phyloP scores from a whole-genome alignment of 2,329 filamentous ascomycete species.

The Gaeumannomyces tritici region DNA sequence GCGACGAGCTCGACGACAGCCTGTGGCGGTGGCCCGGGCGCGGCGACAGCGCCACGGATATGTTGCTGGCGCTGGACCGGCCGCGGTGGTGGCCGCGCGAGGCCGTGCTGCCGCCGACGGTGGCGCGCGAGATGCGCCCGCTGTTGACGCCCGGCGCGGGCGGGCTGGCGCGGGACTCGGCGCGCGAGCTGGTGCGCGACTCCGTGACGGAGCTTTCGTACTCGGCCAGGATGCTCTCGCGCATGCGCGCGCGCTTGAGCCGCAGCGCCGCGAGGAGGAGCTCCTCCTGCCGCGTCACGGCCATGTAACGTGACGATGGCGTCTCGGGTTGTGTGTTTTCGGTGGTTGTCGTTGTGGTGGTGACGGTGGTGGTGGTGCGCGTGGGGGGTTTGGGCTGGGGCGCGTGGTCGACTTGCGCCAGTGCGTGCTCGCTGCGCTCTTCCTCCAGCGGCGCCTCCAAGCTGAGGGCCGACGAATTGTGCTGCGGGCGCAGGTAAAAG shows the following conservation, averaged over 20 bases:
- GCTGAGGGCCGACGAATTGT: constrained; percentile 7
- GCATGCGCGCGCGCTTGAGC: constrained; percentile 46
- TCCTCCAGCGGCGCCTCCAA: background rate
- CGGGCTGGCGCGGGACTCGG: background rate
- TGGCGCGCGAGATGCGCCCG: background rate
- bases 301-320: constrained; percentile 30
- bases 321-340: constrained; percentile 20
- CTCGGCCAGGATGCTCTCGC: constrained; percentile 34
- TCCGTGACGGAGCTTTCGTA: constrained; percentile 23
- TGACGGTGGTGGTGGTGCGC: background rate
- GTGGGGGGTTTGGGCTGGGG: constrained; percentile 11
- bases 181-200: background rate
- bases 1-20: background rate
- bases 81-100: background rate
- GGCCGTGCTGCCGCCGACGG: background rate
- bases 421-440: background rate
- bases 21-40: background rate
- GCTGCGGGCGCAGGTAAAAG: constrained; percentile 30
- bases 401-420: constrained; percentile 9
- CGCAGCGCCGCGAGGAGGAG: constrained; percentile 47
- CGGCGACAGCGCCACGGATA: background rate
- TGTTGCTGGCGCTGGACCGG: background rate
- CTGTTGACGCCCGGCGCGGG: background rate
- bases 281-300: constrained; percentile 48
- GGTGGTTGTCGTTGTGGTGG: constrained; percentile 9